A percentile compares a stretch with the other conserved stretches of the same genome.
Conservation (phyloP, 192 early-diverging fungal genomes). For the Backusella sp. region DNA sequence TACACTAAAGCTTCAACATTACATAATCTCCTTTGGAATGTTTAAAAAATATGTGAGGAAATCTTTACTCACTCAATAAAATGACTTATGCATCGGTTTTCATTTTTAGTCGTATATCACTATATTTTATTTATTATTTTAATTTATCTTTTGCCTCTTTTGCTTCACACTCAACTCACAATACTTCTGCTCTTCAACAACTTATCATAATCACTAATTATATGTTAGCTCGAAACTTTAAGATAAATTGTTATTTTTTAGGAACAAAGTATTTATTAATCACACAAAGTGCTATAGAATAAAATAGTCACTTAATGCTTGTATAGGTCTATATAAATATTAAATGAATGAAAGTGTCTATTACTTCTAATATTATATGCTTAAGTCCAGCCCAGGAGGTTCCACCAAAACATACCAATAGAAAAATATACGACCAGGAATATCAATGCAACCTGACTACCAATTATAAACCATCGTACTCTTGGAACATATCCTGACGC, state of each 20-base stretch:
- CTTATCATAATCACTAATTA: not conserved
- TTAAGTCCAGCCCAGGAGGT: conserved; percentile 60
- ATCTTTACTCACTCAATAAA: no score
- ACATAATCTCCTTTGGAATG: not conserved
- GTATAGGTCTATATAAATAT: not conserved
- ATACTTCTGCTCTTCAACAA: not conserved
- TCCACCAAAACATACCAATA: conserved; percentile 71
- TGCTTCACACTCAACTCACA: not conserved
- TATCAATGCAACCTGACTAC: conserved; percentile 47
- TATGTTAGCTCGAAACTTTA: not conserved
- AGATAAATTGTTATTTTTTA: not conserved
- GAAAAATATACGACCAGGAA: conserved; percentile 58
- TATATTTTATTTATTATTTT: no score
- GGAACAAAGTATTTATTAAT: not conserved
- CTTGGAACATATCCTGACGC: conserved; percentile 59
- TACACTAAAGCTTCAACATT: not conserved
- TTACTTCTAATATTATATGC: not conserved
- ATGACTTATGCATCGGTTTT: no score
- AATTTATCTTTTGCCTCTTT: not conserved
- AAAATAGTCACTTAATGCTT: not conserved
- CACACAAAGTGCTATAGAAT: not conserved
- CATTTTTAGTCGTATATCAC: no score
- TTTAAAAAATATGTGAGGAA: no score
- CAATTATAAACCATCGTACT: conserved; percentile 60
- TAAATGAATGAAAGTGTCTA: not conserved